These are phyloP conservation scores for Colletotrichum eleusines DNA, from an alignment of 2,329 filamentous ascomycete species.

Conservation along the genomic window DNA sequence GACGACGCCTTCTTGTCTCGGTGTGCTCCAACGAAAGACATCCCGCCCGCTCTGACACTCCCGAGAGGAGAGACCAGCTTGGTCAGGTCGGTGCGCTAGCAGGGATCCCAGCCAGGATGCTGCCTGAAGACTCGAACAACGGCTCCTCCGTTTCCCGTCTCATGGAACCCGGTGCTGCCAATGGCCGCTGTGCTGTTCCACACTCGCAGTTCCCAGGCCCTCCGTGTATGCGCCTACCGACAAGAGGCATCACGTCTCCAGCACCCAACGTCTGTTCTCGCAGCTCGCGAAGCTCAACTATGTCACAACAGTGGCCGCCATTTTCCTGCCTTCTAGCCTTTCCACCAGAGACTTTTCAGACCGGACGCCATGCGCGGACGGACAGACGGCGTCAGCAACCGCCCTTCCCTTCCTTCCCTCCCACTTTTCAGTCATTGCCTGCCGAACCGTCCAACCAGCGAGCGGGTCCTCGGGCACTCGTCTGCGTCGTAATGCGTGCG, in stretches of 20 bases:
- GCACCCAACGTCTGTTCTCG: conserved; percentile 33
- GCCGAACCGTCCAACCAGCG: neutral
- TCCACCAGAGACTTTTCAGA: conserved; percentile 23
- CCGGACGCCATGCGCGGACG: conserved; percentile 20
- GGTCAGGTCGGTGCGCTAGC: conserved; percentile 31
- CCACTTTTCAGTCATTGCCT: neutral
- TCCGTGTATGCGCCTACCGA: conserved; percentile 7
- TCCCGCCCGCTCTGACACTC: conserved; percentile 33
- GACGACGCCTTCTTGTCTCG: conserved; percentile 1
- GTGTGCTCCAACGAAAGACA: conserved; percentile 29
- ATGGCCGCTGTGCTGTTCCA: conserved; percentile 5
- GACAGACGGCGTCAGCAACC: conserved; percentile 12
- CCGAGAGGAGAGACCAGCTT: conserved; percentile 31
- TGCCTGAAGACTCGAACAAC: conserved; percentile 17
- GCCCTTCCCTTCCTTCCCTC: neutral
- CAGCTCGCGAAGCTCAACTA: conserved; percentile 17
- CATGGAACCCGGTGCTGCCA: conserved; percentile 14
- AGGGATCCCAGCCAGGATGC: conserved; percentile 30
- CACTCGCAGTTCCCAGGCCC: conserved; percentile 11
- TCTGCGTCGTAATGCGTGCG: neutral
- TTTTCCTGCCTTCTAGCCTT: conserved; percentile 12
- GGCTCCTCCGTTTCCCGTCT: conserved; percentile 20
- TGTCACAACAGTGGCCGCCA: conserved; percentile 4
- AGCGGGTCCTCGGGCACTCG: neutral
- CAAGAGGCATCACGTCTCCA: conserved; percentile 4